Evolutionary conservation across 805 yeast species (phyloP).

Genomic region (Wickerhamiella occidentalis): DNA sequence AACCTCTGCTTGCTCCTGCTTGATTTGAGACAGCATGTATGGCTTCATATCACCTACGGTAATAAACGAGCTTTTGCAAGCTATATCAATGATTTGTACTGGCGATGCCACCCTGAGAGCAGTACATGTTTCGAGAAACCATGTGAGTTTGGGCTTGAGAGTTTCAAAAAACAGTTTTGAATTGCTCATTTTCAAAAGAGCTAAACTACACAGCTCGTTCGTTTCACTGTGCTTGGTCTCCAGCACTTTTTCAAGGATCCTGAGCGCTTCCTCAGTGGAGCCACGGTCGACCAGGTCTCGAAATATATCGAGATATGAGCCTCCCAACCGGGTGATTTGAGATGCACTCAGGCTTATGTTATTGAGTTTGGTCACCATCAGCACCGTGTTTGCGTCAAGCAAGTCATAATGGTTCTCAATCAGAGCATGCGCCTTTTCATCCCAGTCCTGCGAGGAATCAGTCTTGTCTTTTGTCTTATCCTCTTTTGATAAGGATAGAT

Average conservation of each 20-base stretch:
- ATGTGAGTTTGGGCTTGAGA: constrained; percentile 41
- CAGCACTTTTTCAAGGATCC: constrained; percentile 36
- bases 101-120: constrained; percentile 49
- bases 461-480: constrained; percentile 31
- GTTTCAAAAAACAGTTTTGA: constrained; percentile 30
- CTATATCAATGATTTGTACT: constrained; percentile 59
- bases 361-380: constrained; percentile 24
- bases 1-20: constrained; percentile 50
- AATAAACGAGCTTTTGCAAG: constrained; percentile 50
- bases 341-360: constrained; percentile 19
- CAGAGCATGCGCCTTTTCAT: constrained; percentile 46
- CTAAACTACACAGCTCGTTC: background rate
- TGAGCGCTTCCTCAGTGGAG: constrained; percentile 45
- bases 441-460: constrained; percentile 55
- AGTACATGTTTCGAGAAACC: constrained; percentile 43
- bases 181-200: background rate
- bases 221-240: background rate
- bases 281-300: constrained; percentile 48
- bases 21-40: constrained; percentile 49
- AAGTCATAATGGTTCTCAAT: constrained; percentile 36
- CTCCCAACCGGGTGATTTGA: constrained; percentile 23
- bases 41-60: constrained; percentile 63
- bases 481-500: constrained; percentile 33
- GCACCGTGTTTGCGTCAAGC: constrained; percentile 43
- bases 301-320: constrained; percentile 51